A percentile compares a stretch with the other conserved stretches of the same genome.
Conservation (phyloP, 139 green algal species). For the Chlamydomonas incerta region DNA sequence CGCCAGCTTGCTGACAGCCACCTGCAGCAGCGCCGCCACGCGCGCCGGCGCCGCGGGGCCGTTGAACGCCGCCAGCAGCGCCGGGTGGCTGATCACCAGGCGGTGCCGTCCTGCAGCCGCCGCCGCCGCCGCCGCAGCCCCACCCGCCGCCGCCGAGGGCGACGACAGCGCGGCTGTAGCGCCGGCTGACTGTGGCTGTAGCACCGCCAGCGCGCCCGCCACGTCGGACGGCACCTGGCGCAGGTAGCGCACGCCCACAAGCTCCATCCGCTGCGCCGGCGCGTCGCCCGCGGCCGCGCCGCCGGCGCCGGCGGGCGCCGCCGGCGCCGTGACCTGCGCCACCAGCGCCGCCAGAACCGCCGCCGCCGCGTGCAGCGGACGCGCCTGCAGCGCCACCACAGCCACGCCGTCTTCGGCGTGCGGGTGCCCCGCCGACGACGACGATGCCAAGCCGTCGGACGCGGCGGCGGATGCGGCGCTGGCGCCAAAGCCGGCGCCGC, state of each 20-base stretch:
- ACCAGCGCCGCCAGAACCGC: conserved; percentile 15
- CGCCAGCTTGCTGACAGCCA: background rate
- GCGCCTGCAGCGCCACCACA: conserved; percentile 36
- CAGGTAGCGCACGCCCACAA: conserved; percentile 17
- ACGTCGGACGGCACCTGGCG: conserved; percentile 38
- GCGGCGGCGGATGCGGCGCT: too few relatives aligned
- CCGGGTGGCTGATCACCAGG: conserved; percentile 35
- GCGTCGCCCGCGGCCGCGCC: background rate
- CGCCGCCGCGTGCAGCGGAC: background rate
- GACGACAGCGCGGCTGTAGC: background rate
- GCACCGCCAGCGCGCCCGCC: background rate
- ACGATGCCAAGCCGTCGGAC: too few relatives aligned
- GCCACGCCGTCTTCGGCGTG: conserved; percentile 28
- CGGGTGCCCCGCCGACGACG: background rate
- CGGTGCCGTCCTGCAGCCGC: background rate
- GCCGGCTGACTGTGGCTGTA: background rate
- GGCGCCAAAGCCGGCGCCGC: background rate
- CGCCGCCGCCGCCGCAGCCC: background rate
- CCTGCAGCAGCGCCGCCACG: background rate
- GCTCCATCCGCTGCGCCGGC: background rate
- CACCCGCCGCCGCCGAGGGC: background rate
- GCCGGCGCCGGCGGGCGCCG: background rate
- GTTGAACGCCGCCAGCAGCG: conserved; percentile 33
- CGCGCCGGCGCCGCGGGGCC: conserved; percentile 23
- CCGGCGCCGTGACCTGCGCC: background rate